phyloP scores from a whole-genome alignment of 306 rosid species.

The Prunus fruticosa region DNA sequence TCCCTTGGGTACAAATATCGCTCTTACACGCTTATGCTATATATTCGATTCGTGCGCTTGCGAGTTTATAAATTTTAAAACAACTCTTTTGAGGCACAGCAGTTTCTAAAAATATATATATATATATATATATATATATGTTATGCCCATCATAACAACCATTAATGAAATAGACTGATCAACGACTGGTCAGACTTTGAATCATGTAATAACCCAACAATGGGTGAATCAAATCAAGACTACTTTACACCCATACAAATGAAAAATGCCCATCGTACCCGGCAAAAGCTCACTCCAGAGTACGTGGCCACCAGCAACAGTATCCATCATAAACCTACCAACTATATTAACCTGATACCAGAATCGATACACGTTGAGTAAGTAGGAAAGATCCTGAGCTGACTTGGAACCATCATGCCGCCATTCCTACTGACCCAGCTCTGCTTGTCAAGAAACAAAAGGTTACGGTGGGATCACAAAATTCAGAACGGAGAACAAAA shows the following conservation, averaged over 20 bases:
- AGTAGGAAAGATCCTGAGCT: conserved; percentile 3
- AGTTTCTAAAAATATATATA: too few relatives aligned
- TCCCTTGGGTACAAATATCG: too few relatives aligned
- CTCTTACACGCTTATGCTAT: too few relatives aligned
- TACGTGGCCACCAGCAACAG: conserved; percentile 30
- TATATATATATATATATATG: too few relatives aligned
- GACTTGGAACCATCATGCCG: conserved; percentile 26
- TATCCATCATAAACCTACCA: conserved; percentile 28
- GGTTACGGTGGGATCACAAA: background rate
- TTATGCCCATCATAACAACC: background rate
- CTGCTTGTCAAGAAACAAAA: conserved; percentile 1
- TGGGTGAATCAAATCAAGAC: conserved; percentile 13
- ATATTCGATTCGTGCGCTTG: too few relatives aligned
- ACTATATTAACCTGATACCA: conserved; percentile 18
- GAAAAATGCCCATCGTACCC: conserved; percentile 32
- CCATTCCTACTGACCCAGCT: conserved; percentile 26
- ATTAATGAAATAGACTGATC: background rate
- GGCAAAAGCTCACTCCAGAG: conserved; percentile 33
- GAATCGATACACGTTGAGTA: conserved; percentile 22
- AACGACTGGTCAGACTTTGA: background rate
- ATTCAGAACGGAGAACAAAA: background rate
- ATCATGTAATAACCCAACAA: background rate
- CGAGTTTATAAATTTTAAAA: too few relatives aligned
- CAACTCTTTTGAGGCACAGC: too few relatives aligned
- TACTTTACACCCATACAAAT: conserved; percentile 25